A percentile compares a stretch with the other conserved stretches of the same genome.
phyloP scores from a whole-genome alignment of 139 green algal species.

The Medakamo hakoo region DNA sequence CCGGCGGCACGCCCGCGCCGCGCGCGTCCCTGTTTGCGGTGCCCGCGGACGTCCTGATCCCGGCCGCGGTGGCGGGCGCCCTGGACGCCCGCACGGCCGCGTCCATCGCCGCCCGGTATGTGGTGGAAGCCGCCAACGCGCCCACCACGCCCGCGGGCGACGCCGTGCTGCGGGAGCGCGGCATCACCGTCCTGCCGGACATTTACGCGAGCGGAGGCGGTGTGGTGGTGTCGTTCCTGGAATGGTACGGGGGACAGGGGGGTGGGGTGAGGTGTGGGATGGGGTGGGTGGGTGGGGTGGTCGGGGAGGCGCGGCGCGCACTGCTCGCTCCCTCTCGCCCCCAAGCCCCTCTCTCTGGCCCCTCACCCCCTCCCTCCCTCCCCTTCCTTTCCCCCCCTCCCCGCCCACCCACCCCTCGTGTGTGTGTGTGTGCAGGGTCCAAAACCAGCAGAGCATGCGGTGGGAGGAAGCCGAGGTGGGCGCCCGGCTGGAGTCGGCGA shows the following conservation, averaged over 20 bases:
- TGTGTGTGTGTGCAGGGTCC: too few species aligned
- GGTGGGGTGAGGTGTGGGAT: background rate
- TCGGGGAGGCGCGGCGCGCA: background rate
- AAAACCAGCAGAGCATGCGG: conserved; percentile 24
- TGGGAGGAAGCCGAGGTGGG: conserved; percentile 62
- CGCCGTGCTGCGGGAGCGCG: conserved; percentile 38
- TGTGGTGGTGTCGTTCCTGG: conserved; percentile 30
- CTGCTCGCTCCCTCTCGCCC: too few species aligned
- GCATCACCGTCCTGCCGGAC: conserved; percentile 57
- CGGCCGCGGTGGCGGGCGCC: background rate
- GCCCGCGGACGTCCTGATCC: conserved; percentile 14
- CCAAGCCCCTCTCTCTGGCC: too few species aligned
- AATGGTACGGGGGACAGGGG: conserved; percentile 9
- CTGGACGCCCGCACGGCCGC: background rate
- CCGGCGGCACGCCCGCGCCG: conserved; percentile 10
- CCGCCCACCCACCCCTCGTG: too few species aligned
- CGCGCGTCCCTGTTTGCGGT: conserved; percentile 6
- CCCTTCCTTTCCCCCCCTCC: too few species aligned
- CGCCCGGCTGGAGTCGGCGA: conserved; percentile 20
- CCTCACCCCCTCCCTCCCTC: too few species aligned
- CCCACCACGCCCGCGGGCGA: conserved; percentile 43
- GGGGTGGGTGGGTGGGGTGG: background rate
- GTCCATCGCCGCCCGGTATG: conserved; percentile 9
- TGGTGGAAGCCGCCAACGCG: conserved; percentile 25
- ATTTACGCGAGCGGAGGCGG: conserved; percentile 48